phyloP scores from a whole-genome alignment of 1,139 yeast species.

The Citeromyces hawaiiensis region DNA sequence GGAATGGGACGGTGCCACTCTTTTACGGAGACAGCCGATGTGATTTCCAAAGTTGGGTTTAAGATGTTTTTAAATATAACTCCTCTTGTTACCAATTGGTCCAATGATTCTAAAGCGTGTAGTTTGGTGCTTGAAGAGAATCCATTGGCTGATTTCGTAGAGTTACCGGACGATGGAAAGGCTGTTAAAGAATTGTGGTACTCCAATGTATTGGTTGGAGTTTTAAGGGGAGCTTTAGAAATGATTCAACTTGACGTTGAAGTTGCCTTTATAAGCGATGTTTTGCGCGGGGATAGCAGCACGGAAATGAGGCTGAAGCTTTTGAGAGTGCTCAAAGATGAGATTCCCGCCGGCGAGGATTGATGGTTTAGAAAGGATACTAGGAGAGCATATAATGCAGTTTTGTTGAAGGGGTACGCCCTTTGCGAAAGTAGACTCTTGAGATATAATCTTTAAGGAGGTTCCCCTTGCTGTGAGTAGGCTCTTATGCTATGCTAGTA shows the following conservation, averaged over 20 bases:
- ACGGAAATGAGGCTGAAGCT: conserved; percentile 73
- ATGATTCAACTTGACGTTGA: conserved; percentile 95
- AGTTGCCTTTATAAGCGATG: conserved; percentile 67
- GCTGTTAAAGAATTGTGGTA: conserved; percentile 79
- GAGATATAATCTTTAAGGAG: too few relatives aligned
- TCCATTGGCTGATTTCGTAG: conserved; percentile 92
- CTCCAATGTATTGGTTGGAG: conserved; percentile 83
- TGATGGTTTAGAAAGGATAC: too few relatives aligned
- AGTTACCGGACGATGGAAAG: conserved; percentile 65
- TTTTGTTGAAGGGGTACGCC: too few relatives aligned
- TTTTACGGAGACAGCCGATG: conserved; percentile 81
- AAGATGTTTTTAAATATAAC: conserved; percentile 75
- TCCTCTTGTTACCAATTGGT: conserved; percentile 71
- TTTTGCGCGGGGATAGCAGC: conserved; percentile 65
- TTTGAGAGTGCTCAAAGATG: conserved; percentile 71
- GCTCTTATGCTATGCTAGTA: too few relatives aligned
- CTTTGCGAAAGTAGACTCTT: too few relatives aligned
- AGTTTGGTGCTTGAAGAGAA: conserved; percentile 68
- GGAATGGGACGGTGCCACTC: conserved; percentile 71
- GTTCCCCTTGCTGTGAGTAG: too few relatives aligned
- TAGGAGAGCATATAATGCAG: too few relatives aligned
- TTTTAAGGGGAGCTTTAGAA: conserved; percentile 79
- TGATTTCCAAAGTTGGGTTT: conserved; percentile 77
- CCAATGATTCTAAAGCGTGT: conserved; percentile 61
- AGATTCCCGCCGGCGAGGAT: conserved; percentile 95